Evolutionary conservation across 805 yeast species (phyloP).

Genomic region (Sugiyamaella marilandica): DNA sequence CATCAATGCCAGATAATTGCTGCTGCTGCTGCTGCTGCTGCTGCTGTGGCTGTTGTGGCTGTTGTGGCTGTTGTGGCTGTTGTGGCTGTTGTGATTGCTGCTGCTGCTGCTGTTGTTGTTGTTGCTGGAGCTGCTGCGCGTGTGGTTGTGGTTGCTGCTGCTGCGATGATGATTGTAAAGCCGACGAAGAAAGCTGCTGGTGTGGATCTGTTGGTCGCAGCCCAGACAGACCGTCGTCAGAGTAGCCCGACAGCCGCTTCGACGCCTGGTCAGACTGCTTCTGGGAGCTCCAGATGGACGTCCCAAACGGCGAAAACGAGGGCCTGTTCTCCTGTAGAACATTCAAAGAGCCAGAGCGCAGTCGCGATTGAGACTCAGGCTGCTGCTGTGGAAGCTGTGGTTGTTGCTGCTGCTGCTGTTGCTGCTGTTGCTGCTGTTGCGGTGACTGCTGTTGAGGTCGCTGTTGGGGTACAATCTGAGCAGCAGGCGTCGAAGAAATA

Average conservation of each 20-base stretch:
- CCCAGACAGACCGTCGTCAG: constrained; percentile 1
- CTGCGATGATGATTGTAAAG: background rate
- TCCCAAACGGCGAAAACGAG: constrained; percentile 26
- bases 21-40: constrained; percentile 12
- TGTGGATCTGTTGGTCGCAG: background rate
- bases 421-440: background rate
- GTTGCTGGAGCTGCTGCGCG: background rate
- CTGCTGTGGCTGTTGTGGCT: constrained; percentile 6
- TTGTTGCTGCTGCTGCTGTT: constrained; percentile 1
- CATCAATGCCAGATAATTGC: constrained; percentile 13
- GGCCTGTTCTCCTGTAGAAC: constrained; percentile 25
- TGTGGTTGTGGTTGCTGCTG: background rate
- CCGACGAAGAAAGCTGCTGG: background rate
- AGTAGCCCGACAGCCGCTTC: background rate
- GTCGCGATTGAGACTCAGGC: constrained; percentile 13
- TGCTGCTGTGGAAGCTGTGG: constrained; percentile 13
- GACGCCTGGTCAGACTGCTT: background rate
- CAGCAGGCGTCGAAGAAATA: background rate
- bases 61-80: constrained; percentile 4
- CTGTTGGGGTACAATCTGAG: background rate
- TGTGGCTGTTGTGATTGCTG: background rate
- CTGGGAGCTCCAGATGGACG: constrained; percentile 25
- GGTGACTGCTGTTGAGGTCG: background rate
- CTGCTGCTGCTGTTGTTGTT: background rate
- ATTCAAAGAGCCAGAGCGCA: constrained; percentile 27